Conservation (phyloP, 2,329 filamentous ascomycete genomes). For the Colletotrichum sansevieriae region DNA sequence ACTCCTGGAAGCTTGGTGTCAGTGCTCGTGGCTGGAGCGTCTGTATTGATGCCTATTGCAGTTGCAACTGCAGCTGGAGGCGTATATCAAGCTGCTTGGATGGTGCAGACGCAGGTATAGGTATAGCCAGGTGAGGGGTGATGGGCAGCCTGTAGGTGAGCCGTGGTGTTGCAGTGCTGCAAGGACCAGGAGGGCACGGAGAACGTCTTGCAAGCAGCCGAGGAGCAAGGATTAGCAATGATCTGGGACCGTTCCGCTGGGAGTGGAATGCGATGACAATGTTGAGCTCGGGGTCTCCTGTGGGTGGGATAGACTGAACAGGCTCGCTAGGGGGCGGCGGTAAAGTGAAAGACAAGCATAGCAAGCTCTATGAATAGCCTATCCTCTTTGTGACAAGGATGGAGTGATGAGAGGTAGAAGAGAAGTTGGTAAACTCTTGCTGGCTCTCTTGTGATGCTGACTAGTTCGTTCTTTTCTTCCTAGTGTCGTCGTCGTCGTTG, state of each 20-base stretch:
- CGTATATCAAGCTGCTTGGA: background rate
- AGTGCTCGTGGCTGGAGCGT: background rate
- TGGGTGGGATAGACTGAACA: background rate
- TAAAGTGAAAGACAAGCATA: constrained; percentile 20
- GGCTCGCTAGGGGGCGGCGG: constrained; percentile 25
- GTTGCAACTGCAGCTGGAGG: constrained; percentile 12
- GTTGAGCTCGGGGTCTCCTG: constrained; percentile 2
- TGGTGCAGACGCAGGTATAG: constrained; percentile 7
- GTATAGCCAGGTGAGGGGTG: background rate
- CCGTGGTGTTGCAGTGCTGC: constrained; percentile 19
- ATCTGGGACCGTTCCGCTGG: constrained; percentile 28
- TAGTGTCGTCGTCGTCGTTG: background rate
- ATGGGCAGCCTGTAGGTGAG: constrained; percentile 13
- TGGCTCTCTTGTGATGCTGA: constrained; percentile 8
- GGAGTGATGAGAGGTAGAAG: background rate
- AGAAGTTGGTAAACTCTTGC: background rate
- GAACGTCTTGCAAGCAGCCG: constrained; percentile 40
- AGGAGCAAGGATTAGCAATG: constrained; percentile 34
- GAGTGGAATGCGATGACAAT: constrained; percentile 31
- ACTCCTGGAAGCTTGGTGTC: background rate
- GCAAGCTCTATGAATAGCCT: constrained; percentile 36
- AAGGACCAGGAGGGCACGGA: constrained; percentile 24
- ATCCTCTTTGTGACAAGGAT: constrained; percentile 11
- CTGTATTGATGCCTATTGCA: constrained; percentile 1
- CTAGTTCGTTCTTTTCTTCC: background rate